Evolutionary conservation across 2,329 filamentous ascomycete species (phyloP), one percentile per base, ranked within the genome.

Genomic region (Phyllosticta citriasiana): DNA sequence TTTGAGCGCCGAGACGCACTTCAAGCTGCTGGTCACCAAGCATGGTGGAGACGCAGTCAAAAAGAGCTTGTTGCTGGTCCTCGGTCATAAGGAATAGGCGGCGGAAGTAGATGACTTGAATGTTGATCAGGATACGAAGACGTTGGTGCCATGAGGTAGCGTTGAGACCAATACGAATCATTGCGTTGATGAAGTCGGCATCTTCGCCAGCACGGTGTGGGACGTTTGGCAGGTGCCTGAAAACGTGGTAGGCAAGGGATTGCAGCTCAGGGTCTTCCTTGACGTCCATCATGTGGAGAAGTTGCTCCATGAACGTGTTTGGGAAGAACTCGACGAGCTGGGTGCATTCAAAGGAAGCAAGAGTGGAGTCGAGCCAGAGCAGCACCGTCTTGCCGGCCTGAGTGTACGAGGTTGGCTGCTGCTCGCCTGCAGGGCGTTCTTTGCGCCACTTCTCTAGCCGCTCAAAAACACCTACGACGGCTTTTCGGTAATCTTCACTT

Each of bases 261-360:
- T 97, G 95, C 2, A 99, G 82, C 74, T 99, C 95, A 0, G 91
- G 91, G 69, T 99, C 94, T 74, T 99, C 94, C 74, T 97, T 97
- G 72, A 99, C 91, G 70, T 99, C 94, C 93, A 99, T 99, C 94
- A 99, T 99, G 78, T 99, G 92, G 58, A 99, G 79, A 14, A 99
- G 83, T 72, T 97, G 89, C 68, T 94, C 89, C 73, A 96, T 94
- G 70, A 97, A 93, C 0, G 88, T 81, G 40, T 89, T 83, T 0
- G 91, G 88, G 79, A 99, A 97, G 82, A 97, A 97, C 3, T 87
- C 85, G 19, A 95, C 85, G 14, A 99, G 83, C 70, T 94, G 88
- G 0, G 86, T 96, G 75, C 94, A 99, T 72, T 97, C 94, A 65
- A 95, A 89, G 0, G 91, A 96, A 2, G 89, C 91, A 2, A 99